Conservation (phyloP, 2,329 filamentous ascomycete species). For the Xylaria sp. region DNA sequence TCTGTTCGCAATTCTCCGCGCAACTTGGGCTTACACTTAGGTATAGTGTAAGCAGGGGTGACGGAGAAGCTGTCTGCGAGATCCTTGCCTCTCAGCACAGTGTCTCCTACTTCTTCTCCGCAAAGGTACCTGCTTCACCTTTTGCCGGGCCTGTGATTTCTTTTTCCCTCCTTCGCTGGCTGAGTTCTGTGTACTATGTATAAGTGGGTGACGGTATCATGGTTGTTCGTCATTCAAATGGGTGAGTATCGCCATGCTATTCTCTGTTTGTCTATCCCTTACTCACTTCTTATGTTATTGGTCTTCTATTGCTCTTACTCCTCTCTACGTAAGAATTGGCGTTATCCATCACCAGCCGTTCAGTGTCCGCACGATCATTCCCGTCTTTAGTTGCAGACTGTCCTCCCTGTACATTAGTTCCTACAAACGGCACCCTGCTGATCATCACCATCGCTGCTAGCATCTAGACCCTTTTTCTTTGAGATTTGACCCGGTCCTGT, state of each 20-base stretch:
- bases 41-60: constrained; percentile 25
- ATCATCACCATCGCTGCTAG: constrained; percentile 8
- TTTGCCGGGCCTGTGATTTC: constrained; percentile 4
- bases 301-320: constrained; percentile 17
- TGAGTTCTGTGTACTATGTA: constrained; percentile 19
- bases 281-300: constrained; percentile 10
- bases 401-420: constrained; percentile 7
- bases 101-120: constrained; percentile 22
- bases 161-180: constrained; percentile 28
- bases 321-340: constrained; percentile 18
- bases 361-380: constrained; percentile 12
- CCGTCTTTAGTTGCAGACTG: constrained; percentile 19
- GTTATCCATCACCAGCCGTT: constrained; percentile 14
- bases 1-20: constrained; percentile 16
- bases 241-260: constrained; percentile 13
- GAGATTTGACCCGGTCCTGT: constrained; percentile 1
- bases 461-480: constrained; percentile 4
- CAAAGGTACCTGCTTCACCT: constrained; percentile 16
- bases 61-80: constrained; percentile 15
- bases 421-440: constrained; percentile 3
- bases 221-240: constrained; percentile 30
- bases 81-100: constrained; percentile 33
- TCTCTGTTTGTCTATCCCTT: constrained; percentile 8
- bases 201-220: constrained; percentile 26
- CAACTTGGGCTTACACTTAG: constrained; percentile 12